Conservation (phyloP, 2,329 filamentous ascomycete species). For the Ophiostoma novo-ulmi region DNA sequence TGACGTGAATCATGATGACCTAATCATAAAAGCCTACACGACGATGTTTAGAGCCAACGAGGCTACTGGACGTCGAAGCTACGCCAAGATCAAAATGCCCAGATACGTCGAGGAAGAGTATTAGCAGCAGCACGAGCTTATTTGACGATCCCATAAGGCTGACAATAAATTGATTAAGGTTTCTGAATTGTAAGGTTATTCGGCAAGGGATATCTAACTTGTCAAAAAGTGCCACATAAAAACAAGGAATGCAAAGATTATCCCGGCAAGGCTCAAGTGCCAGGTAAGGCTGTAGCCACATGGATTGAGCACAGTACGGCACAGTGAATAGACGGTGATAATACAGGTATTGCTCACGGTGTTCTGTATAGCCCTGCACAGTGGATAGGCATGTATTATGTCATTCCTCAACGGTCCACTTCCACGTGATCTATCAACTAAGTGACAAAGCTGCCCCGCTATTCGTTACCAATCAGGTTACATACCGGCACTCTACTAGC, state of each 20-base stretch:
- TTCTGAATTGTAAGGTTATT: not conserved
- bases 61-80: not conserved
- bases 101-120: not conserved
- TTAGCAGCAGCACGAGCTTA: not conserved
- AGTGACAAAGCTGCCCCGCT: not conserved
- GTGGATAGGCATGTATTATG: not conserved
- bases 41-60: not conserved
- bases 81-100: not conserved
- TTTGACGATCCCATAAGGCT: not conserved
- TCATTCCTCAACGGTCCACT: not conserved
- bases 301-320: not conserved
- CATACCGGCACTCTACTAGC: not conserved
- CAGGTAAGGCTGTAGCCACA: not conserved
- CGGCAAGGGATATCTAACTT: not conserved
- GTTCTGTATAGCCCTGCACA: not conserved
- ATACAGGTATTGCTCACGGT: no score
- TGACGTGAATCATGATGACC: no score
- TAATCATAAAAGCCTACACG: no score
- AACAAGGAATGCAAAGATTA: slow-evolving; percentile 1
- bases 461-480: not conserved
- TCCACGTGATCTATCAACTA: not conserved
- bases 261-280: not conserved
- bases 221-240: slow-evolving; percentile 6
- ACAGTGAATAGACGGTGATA: not conserved
- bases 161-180: not conserved